Percentiles rank a stretch among this genome's conserved stretches.
phyloP scores from a whole-genome alignment of 2,329 filamentous ascomycete species.

The Cladosporium sphaerospermum region DNA sequence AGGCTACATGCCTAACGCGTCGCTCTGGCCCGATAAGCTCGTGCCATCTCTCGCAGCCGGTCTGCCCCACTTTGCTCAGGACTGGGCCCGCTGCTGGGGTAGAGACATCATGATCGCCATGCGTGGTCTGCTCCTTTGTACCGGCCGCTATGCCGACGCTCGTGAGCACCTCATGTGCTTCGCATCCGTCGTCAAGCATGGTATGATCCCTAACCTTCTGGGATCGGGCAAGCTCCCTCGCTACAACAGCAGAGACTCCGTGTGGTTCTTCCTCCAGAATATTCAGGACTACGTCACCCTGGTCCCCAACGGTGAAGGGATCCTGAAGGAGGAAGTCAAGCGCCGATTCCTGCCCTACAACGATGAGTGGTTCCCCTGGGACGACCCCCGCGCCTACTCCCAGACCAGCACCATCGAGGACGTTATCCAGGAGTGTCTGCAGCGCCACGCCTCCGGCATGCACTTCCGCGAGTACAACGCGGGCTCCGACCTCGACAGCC shows the following conservation, averaged over 20 bases:
- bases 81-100: conserved; percentile 96
- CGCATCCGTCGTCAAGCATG: conserved; percentile 92
- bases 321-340: conserved; percentile 71
- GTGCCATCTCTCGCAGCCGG: conserved; percentile 88
- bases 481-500: conserved; percentile 76
- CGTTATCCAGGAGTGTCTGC: conserved; percentile 85
- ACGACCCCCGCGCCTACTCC: conserved; percentile 82
- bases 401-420: conserved; percentile 77
- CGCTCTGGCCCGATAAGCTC: conserved; percentile 75
- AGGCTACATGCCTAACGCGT: conserved; percentile 82
- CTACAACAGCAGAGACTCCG: conserved; percentile 92
- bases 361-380: conserved; percentile 82
- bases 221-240: conserved; percentile 78
- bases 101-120: conserved; percentile 95
- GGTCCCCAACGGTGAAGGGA: conserved; percentile 65
- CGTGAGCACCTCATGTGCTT: conserved; percentile 93
- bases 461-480: conserved; percentile 94
- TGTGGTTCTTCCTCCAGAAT: conserved; percentile 96
- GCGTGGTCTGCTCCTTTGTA: conserved; percentile 84
- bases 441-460: conserved; percentile 84
- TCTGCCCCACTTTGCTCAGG: conserved; percentile 84
- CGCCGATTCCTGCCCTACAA: conserved; percentile 91
- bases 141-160: conserved; percentile 79
- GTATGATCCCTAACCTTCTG: conserved; percentile 94
- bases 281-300: conserved; percentile 88